These are phyloP conservation scores for Komagataella pastoris DNA, from an alignment of 805 yeast species.

Conservation along the genomic window DNA sequence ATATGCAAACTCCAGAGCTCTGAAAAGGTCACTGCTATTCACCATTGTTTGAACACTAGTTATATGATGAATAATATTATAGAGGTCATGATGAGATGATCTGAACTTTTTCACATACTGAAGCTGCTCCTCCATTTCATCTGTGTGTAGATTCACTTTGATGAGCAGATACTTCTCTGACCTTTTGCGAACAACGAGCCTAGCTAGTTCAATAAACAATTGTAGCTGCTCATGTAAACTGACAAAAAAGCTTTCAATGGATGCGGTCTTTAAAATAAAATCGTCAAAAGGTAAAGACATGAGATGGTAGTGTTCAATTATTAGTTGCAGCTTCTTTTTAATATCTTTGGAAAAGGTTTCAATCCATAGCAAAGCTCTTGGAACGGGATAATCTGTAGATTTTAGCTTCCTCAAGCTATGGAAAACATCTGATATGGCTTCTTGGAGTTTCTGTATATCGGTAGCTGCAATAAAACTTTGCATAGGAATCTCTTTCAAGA, in stretches of 20 bases:
- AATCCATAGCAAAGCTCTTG: conserved; percentile 48
- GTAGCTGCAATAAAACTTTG: conserved; percentile 38
- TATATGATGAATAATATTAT: conserved; percentile 6
- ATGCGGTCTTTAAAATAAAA: conserved; percentile 20
- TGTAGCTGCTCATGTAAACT: conserved; percentile 50
- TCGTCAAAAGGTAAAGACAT: conserved; percentile 27
- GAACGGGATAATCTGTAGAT: conserved; percentile 46
- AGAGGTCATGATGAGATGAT: conserved; percentile 36
- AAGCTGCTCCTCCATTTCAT: conserved; percentile 26
- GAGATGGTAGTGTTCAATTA: conserved; percentile 24
- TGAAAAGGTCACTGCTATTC: conserved; percentile 5
- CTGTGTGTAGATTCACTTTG: conserved; percentile 35
- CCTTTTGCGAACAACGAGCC: conserved; percentile 66
- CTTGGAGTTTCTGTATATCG: conserved; percentile 28
- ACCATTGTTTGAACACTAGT: not conserved
- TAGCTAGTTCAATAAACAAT: conserved; percentile 48
- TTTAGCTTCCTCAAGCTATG: conserved; percentile 52
- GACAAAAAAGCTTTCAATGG: conserved; percentile 21
- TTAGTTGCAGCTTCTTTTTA: conserved; percentile 24
- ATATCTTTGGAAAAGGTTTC: conserved; percentile 54
- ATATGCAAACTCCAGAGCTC: conserved; percentile 27
- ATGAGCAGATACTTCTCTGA: conserved; percentile 59
- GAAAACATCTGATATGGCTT: conserved; percentile 34
- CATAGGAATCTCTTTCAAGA: conserved; percentile 62
- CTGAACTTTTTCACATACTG: conserved; percentile 32